phyloP scores from a whole-genome alignment of 805 yeast species.

The Saccharomyces paradoxus region DNA sequence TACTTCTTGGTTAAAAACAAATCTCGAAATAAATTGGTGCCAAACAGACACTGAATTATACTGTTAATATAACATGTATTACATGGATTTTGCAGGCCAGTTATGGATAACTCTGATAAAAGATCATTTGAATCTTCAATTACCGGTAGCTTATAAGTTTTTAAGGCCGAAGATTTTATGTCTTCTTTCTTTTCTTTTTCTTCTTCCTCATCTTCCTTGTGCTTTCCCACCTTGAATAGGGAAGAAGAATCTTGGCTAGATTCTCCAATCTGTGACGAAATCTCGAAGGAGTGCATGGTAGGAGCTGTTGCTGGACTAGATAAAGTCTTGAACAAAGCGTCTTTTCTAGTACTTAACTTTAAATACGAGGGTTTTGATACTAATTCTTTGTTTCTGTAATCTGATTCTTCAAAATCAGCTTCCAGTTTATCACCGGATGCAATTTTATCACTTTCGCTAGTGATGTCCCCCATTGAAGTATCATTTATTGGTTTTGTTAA shows the following conservation, averaged over 20 bases:
- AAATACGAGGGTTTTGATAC: not conserved
- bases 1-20: slow-evolving; percentile 41
- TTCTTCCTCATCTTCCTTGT: not conserved
- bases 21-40: slow-evolving; percentile 40
- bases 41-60: slow-evolving; percentile 63
- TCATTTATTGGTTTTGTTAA: not conserved
- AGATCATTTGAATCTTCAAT: slow-evolving; percentile 28
- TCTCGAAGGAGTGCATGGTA: not conserved
- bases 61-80: slow-evolving; percentile 72
- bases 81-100: slow-evolving; percentile 61
- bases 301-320: not conserved
- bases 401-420: not conserved
- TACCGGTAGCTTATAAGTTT: slow-evolving; percentile 19
- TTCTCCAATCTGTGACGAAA: not conserved
- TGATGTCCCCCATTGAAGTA: not conserved
- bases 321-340: not conserved
- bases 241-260: not conserved
- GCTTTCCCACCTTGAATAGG: not conserved
- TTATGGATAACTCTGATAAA: slow-evolving; percentile 39
- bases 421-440: not conserved
- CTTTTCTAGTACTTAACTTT: not conserved
- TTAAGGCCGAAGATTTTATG: not conserved
- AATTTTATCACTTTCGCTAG: not conserved
- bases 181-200: not conserved
- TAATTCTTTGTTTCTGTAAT: not conserved